Conservation (phyloP, 345 rosid species). For the Populus ilicifolia region DNA sequence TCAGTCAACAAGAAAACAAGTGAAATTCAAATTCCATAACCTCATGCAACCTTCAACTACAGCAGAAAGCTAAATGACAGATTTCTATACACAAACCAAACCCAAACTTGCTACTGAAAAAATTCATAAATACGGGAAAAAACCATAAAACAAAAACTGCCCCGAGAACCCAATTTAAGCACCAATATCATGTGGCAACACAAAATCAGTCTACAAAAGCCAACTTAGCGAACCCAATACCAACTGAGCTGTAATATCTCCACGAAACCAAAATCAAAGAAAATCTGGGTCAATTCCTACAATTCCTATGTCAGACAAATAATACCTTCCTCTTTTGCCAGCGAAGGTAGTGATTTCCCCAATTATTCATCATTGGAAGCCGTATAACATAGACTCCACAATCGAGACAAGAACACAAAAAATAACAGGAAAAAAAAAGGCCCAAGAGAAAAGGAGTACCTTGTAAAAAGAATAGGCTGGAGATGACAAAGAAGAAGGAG, state of each 20-base stretch:
- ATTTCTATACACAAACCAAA: no score
- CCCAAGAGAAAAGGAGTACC: conserved; percentile 32
- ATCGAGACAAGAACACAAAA: neutral
- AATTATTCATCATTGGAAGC: neutral
- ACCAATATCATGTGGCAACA: neutral
- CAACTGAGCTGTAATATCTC: neutral
- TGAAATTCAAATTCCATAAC: no score
- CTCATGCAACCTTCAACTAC: no score
- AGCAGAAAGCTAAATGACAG: no score
- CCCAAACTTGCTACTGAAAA: neutral
- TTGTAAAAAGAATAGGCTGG: conserved; percentile 42
- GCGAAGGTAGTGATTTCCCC: neutral
- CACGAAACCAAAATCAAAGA: neutral
- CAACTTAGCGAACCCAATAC: neutral
- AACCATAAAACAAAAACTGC: neutral
- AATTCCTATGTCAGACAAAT: neutral
- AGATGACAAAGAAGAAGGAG: neutral
- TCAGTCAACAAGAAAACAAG: neutral
- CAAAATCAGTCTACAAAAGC: neutral
- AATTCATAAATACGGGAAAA: neutral
- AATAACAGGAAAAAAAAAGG: neutral
- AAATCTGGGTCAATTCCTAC: neutral
- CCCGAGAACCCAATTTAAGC: neutral
- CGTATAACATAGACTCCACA: neutral
- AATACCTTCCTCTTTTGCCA: neutral